Evolutionary conservation across 768 basidiomycete genomes (phyloP), one percentile per base, ranked within the genome.

Genomic region (Lactifluus echinatus): DNA sequence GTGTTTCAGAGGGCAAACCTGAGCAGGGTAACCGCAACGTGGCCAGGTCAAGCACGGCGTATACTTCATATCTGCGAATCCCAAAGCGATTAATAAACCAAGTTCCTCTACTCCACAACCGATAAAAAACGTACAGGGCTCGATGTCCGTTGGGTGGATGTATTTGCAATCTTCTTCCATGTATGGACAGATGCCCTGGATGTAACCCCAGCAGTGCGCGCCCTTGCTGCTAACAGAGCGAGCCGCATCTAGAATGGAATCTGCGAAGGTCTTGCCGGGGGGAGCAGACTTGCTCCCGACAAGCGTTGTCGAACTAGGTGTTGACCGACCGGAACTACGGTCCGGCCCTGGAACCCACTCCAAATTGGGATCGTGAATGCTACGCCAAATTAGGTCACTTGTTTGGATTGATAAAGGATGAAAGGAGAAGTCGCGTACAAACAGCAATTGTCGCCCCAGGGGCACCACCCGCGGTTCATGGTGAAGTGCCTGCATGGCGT

Each of bases 131-230:
- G 33, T 28, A 59, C 52, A 59, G 2, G 40, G 53, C 8, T 19
- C 12, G 40, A 45, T 44, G 7, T 54, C 26, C 17, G 15, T 3
- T 0, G 57, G 57, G 47, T 59, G 57, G 8, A 26, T 2, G 15
- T 53, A 59, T 26, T 24, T 48, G 34, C 57, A 54, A 4, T 6
- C 6, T 4, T 54, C 29, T 19, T 19, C 21, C 17, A 11, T 4
- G 26, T 54, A 42, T n/a, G 57, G 53, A 33, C 57, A 59, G 8
- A 54, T 28, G 3, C 52, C 57, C 17, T 54, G 57, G 3, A 54
- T 44, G 47, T 28, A 50, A 1, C 57, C 53, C 57, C 57, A 59
- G 48, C 57, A 59, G 40, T 59, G 57, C 17, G 57, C 47, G 12
- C 40, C 19, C 34, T 21, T 52, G 53, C 47, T 59, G 33, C 52